Base-by-base conservation (phyloP, 2,329 filamentous ascomycete genomes). In the Cladophialophora chaetospira region DNA sequence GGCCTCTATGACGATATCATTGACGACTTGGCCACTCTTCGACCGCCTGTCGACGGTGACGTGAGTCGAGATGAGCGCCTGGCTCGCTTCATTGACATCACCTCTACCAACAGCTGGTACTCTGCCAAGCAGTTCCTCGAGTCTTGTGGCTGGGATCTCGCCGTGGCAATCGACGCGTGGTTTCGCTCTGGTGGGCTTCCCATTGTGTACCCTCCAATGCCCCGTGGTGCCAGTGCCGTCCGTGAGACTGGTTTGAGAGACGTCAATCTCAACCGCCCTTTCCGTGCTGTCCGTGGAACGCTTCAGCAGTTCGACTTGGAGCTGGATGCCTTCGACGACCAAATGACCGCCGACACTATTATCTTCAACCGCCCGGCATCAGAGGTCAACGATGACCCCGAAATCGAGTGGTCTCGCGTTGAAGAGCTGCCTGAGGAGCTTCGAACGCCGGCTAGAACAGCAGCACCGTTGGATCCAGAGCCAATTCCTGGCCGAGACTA, bases 121-220 rank as follows among this genome's bases (percentile, higher is more conserved):
- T 45, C 48, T 5, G 49, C 54, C 2, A 28, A 28, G 11, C 2
- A 17, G 19, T 36, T 57, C n/a, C 44, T 61, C 0, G 21, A 50
- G 23, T n/a, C 15, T 21, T 48, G 36, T 23, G 5, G 42, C 13
- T 61, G 54, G 49, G 49, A 61, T 42, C 19, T 57, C n/a, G 45
- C 88, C 90, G 69, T 73, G 92, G 42, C 93, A 97, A 71, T 79
- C 97, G 58, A 84, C 97, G 67, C 73, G 96, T 63, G 94, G 93
- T 46, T 57, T 28, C 13, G 23, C 19, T 23, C 26, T 10, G 53
- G 54, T 5, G 36, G 36, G 6, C 5, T 60, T 13, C 47, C 42
- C 6, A 13, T 48, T 6, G 49, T 28, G 15, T 28, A 19, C 15
- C 26, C 38, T 13, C 43, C 33, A 25, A 3, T 6, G 13, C n/a